These are phyloP conservation scores for Penicillium cataractarum DNA, from an alignment of 495 filamentous ascomycete genomes.

Conservation along the genomic window DNA sequence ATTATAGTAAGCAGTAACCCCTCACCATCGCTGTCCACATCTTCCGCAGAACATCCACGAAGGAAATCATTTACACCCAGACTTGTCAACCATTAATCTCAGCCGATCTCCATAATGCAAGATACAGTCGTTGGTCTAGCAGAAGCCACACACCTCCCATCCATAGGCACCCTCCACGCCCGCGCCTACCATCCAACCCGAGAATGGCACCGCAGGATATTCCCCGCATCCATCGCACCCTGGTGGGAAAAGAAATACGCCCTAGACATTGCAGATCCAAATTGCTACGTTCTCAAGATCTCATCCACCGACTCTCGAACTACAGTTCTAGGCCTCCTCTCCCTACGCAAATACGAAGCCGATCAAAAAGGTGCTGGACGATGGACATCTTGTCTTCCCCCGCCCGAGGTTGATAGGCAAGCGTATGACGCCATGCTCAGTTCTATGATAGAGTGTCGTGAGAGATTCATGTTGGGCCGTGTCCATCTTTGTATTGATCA, in stretches of 20 bases:
- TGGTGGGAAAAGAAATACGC: not conserved
- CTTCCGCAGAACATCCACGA: not conserved
- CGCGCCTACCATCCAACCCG: not conserved
- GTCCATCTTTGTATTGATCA: not conserved
- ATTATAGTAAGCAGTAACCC: too few species aligned
- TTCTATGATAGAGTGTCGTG: not conserved
- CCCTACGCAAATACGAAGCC: not conserved
- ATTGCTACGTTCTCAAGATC: not conserved
- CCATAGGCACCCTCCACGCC: not conserved
- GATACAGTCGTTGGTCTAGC: not conserved
- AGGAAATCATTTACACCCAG: not conserved
- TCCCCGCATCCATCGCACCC: not conserved
- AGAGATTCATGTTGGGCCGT: not conserved
- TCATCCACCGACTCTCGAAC: not conserved
- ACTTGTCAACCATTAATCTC: not conserved
- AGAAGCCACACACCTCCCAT: not conserved
- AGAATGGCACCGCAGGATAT: slow-evolving; percentile 2
- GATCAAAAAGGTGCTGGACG: not conserved
- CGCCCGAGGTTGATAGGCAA: not conserved
- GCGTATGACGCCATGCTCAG: not conserved
- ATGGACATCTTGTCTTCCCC: not conserved
- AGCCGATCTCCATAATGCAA: not conserved
- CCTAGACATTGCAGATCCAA: not conserved
- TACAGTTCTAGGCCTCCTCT: not conserved
- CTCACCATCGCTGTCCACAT: not conserved